A percentile compares a stretch with the other conserved stretches of the same genome.
Evolutionary conservation across 192 early-diverging fungal genomes (phyloP).

Genomic region (Coemansia sp.): DNA sequence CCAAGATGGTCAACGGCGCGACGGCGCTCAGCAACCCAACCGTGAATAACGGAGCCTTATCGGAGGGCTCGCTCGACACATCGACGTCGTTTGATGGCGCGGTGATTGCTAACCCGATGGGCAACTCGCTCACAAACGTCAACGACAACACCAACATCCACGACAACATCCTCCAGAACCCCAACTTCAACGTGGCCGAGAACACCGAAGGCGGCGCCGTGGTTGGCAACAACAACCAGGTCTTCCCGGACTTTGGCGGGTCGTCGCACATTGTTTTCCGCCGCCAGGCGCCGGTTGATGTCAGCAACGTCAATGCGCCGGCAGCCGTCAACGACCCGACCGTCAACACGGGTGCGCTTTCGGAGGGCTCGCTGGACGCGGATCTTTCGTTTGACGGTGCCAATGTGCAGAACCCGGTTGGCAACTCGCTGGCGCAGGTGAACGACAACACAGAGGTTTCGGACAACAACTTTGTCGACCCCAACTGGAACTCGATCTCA

Average conservation of each 20-base stretch:
- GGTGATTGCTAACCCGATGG: slow-evolving; percentile 19
- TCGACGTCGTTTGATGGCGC: slow-evolving; percentile 35
- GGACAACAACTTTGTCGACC: slow-evolving; percentile 45
- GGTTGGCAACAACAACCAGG: slow-evolving; percentile 45
- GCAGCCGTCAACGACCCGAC: slow-evolving; percentile 37
- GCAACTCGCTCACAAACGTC: slow-evolving; percentile 24
- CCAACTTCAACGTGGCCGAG: slow-evolving; percentile 31
- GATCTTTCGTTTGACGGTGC: slow-evolving; percentile 37
- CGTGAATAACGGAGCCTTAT: slow-evolving; percentile 36
- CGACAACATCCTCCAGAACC: slow-evolving; percentile 45
- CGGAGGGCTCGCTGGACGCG: slow-evolving; percentile 28
- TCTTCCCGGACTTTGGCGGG: slow-evolving; percentile 4
- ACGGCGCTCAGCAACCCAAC: slow-evolving; percentile 23
- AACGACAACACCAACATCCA: slow-evolving; percentile 44
- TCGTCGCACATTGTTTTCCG: slow-evolving; percentile 15
- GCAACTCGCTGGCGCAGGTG: slow-evolving; percentile 48
- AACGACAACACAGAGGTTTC: slow-evolving; percentile 48
- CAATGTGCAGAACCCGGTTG: slow-evolving; percentile 33
- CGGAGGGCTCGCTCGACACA: slow-evolving; percentile 34
- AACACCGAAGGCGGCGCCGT: slow-evolving; percentile 28
- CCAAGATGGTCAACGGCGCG: too few species aligned
- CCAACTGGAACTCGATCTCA: slow-evolving; percentile 41
- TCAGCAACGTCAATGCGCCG: slow-evolving; percentile 40
- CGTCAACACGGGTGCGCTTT: slow-evolving; percentile 41
- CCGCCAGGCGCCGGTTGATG: slow-evolving; percentile 30